Percentiles rank a stretch among this genome's conserved stretches.
Conservation (phyloP, 2,329 filamentous ascomycete genomes). For the Fusarium sp. region DNA sequence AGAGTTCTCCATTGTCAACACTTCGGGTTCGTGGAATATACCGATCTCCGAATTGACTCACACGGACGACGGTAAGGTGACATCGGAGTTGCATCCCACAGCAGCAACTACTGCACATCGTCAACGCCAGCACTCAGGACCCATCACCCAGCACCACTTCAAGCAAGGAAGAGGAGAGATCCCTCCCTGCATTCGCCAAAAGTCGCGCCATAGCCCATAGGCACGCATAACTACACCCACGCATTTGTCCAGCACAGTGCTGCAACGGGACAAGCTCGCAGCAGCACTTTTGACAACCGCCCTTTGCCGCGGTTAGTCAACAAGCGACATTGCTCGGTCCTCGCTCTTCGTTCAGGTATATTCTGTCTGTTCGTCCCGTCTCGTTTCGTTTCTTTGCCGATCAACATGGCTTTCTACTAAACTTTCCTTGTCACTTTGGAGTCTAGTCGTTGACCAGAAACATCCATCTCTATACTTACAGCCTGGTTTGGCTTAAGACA, state of each 20-base stretch:
- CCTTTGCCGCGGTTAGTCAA: conserved; percentile 33
- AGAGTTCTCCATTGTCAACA: conserved; percentile 11
- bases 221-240: conserved; percentile 6
- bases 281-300: conserved; percentile 24
- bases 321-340: conserved; percentile 19
- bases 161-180: conserved; percentile 1
- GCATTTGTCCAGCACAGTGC: conserved; percentile 2
- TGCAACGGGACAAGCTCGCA: conserved; percentile 14
- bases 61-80: neutral
- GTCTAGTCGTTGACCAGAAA: neutral
- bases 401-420: conserved; percentile 14
- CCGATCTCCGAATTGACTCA: neutral
- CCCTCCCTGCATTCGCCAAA: conserved; percentile 12
- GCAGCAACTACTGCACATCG: neutral
- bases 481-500: neutral
- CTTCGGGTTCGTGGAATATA: neutral
- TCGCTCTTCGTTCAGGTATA: conserved; percentile 26
- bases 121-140: no score
- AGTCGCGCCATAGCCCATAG: conserved; percentile 1
- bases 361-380: conserved; percentile 1
- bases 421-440: neutral
- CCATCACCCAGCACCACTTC: neutral
- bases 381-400: neutral
- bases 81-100: conserved; percentile 6
- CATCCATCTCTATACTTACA: neutral